These are phyloP conservation scores for Trametes gibbosa DNA, from an alignment of 768 basidiomycete genomes.

Conservation along the genomic window DNA sequence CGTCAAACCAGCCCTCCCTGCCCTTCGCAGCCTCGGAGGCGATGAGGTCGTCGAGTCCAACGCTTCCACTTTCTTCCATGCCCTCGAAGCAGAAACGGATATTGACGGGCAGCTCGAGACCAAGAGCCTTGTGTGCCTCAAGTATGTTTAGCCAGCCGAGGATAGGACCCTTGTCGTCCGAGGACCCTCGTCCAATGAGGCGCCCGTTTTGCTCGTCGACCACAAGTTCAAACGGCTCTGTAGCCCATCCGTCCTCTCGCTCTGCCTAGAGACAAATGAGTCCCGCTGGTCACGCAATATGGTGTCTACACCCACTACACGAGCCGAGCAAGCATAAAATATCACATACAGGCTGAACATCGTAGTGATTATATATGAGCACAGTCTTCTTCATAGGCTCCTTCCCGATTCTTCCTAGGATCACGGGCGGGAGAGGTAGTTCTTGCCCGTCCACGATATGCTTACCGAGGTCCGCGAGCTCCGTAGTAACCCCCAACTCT, in stretches of 20 bases:
- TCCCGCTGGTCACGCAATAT: too few species aligned
- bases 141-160: conserved; percentile 89
- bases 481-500: conserved; percentile 74
- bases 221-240: conserved; percentile 78
- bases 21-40: conserved; percentile 66
- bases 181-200: conserved; percentile 82
- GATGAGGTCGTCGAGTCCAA: conserved; percentile 88
- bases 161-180: conserved; percentile 90
- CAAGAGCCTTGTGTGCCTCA: conserved; percentile 71
- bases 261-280: conserved; percentile 32
- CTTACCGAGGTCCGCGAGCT: conserved; percentile 71
- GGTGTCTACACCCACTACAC: too few species aligned
- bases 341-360: conserved; percentile 80
- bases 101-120: conserved; percentile 81
- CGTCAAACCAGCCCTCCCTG: conserved; percentile 72
- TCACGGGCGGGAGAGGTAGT: conserved; percentile 74
- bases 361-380: conserved; percentile 91
- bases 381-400: conserved; percentile 93
- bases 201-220: conserved; percentile 50
- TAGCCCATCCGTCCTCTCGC: conserved; percentile 79
- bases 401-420: conserved; percentile 78
- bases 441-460: conserved; percentile 72
- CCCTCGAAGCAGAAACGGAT: conserved; percentile 92
- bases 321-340: too few species aligned
- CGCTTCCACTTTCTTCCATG: conserved; percentile 95